These are phyloP conservation scores for Eimeria maxima DNA, from an alignment of 169 alveolate species.

Conservation along the genomic window DNA sequence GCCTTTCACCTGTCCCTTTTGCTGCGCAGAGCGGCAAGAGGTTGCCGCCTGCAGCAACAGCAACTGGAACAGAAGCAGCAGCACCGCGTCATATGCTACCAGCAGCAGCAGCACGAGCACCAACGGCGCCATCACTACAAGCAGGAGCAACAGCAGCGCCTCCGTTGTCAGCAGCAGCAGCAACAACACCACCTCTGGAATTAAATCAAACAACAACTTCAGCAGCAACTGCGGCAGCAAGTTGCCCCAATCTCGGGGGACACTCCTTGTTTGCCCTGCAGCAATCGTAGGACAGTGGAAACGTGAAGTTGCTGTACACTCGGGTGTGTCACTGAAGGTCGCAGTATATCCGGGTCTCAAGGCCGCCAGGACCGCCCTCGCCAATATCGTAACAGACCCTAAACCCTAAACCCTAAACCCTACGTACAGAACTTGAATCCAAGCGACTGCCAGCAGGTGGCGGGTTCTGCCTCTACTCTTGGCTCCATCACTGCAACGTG, in stretches of 20 bases:
- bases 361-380: conserved; percentile 64
- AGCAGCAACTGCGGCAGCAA: conserved; percentile 6
- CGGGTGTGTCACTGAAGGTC: neutral
- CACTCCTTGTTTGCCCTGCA: conserved; percentile 84
- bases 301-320: conserved; percentile 78
- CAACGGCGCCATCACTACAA: neutral
- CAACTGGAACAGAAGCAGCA: neutral
- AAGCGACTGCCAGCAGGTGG: neutral
- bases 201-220: neutral
- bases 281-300: conserved; percentile 84
- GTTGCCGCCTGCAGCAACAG: neutral
- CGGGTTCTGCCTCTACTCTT: neutral
- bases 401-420: neutral
- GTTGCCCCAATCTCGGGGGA: conserved; percentile 57
- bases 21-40: conserved; percentile 43
- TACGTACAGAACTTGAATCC: neutral
- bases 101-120: neutral
- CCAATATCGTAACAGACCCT: neutral
- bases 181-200: neutral
- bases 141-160: conserved; percentile 45
- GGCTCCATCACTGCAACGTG: neutral
- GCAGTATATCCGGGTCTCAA: conserved; percentile 71
- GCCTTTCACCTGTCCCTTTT: conserved; percentile 63
- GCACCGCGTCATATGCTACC: neutral
- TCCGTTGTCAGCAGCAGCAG: neutral